Evolutionary conservation across 164 flowering plant species (phyloP).

Genomic region (Santalum album): DNA sequence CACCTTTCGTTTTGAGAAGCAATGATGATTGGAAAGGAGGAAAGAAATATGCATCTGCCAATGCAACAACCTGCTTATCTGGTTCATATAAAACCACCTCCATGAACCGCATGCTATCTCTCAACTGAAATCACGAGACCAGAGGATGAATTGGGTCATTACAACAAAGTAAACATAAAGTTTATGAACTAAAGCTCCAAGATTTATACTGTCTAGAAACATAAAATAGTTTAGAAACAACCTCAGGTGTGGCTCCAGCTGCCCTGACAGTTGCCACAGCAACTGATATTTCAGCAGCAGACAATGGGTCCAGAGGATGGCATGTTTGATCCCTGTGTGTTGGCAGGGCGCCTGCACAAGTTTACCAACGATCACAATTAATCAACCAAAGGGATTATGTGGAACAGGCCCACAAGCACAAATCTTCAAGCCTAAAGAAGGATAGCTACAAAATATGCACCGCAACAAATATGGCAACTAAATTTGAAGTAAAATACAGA

Average conservation of each 20-base stretch:
- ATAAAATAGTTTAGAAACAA: conserved; percentile 12
- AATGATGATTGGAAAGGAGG: conserved; percentile 93
- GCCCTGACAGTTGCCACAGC: conserved; percentile 93
- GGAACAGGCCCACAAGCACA: too few species aligned
- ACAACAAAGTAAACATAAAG: too few species aligned
- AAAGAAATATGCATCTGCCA: conserved; percentile 96
- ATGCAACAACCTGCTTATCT: conserved; percentile 73
- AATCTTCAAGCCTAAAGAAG: too few species aligned
- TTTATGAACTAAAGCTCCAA: too few species aligned
- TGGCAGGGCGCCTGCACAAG: conserved; percentile 34
- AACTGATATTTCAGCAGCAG: conserved; percentile 82
- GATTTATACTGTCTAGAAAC: too few species aligned
- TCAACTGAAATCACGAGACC: conserved; percentile 31
- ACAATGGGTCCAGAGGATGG: conserved; percentile 89
- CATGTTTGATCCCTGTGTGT: conserved; percentile 61
- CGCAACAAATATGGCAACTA: too few species aligned
- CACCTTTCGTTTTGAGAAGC: conserved; percentile 79
- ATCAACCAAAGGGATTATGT: background rate
- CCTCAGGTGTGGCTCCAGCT: conserved; percentile 97
- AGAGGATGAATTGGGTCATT: background rate
- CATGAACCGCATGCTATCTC: conserved; percentile 89
- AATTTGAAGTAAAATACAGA: too few species aligned
- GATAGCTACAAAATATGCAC: too few species aligned
- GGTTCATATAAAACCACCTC: conserved; percentile 85
- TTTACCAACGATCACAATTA: conserved; percentile 2